Conservation (phyloP, 768 basidiomycete genomes). For the Termitomyces sp. region DNA sequence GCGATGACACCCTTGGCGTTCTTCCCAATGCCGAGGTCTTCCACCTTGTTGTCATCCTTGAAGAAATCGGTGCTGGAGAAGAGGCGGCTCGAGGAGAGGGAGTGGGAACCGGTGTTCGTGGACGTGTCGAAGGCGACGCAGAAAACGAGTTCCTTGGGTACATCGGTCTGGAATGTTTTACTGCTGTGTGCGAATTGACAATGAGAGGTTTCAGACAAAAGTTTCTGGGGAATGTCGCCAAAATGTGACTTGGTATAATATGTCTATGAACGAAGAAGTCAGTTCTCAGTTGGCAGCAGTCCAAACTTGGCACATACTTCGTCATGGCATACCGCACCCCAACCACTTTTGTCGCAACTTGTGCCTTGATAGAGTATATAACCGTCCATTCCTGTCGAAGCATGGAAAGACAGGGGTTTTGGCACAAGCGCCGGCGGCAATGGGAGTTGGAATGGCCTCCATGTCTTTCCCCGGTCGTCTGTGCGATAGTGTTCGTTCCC, state of each 20-base stretch:
- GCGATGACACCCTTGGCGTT: conserved; percentile 89
- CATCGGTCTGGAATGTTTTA: conserved; percentile 77
- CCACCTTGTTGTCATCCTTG: conserved; percentile 54
- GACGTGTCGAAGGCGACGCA: conserved; percentile 84
- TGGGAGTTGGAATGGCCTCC: conserved; percentile 78
- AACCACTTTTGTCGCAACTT: conserved; percentile 52
- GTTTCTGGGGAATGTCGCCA: conserved; percentile 48
- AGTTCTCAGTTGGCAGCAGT: conserved; percentile 1
- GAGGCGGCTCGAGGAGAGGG: conserved; percentile 64
- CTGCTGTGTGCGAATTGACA: conserved; percentile 93
- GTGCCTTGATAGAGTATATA: conserved; percentile 81
- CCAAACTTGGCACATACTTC: conserved; percentile 48
- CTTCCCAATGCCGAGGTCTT: conserved; percentile 85
- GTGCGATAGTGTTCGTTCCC: conserved; percentile 84
- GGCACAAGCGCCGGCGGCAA: conserved; percentile 54
- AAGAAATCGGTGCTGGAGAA: conserved; percentile 90
- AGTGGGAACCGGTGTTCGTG: conserved; percentile 44
- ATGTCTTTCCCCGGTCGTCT: conserved; percentile 82
- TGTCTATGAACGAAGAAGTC: conserved; percentile 48
- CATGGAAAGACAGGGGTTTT: conserved; percentile 84
- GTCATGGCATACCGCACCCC: conserved; percentile 64
- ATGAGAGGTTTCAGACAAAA: conserved; percentile 69
- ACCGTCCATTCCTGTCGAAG: conserved; percentile 67
- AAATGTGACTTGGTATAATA: conserved; percentile 90
- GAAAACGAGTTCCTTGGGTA: conserved; percentile 74